Evolutionary conservation across 2,329 filamentous ascomycete genomes (phyloP), one percentile per base, ranked within the genome.

Genomic region (Microdochium bolleyi): DNA sequence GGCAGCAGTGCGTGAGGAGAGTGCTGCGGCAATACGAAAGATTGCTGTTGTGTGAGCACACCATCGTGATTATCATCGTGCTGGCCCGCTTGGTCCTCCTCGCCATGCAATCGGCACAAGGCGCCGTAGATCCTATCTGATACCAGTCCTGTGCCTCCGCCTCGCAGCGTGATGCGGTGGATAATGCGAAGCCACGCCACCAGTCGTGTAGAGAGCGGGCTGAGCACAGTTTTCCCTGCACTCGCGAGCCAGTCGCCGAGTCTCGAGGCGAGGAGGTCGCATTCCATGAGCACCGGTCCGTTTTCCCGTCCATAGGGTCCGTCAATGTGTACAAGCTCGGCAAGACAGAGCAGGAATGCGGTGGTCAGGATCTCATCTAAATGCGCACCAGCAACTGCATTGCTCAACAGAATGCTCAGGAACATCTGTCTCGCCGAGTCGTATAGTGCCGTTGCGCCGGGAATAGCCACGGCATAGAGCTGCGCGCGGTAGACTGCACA

Each of bases 141-240:
- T 2, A 61, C 30, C 3, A 60, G 30, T 0, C 58, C 57, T 22
- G 41, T 30, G 9, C 57, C 53, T 49, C 60, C 60, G 16, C 55
- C 56, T 1, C 58, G 57, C 24, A 54, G 48, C 21, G 58, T 56
- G 5, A 51, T 54, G 8, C 49, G 34, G 19, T 60, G 51, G 7
- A 61, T 50, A 19, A 61, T 41, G 22, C 51, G 55, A 19, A 61
- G 27, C 60, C 60, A 61, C 3, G 51, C 34, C 13, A 52, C 22
- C 14, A 61, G 44, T 46, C 55, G 32, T 32, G 51, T 24, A 0
- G 44, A 48, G 14, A 60, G 34, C 34, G 49, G 13, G 44, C 16
- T 51, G 48, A 16, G 24, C 22, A 24, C 24, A n/a, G 24, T 41
- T 2, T 9, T 52, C 46, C 14, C 32, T 16, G 54, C 54, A 54